These are phyloP conservation scores for Shiraia sp. DNA, from an alignment of 2,329 filamentous ascomycete genomes.

Conservation along the genomic window DNA sequence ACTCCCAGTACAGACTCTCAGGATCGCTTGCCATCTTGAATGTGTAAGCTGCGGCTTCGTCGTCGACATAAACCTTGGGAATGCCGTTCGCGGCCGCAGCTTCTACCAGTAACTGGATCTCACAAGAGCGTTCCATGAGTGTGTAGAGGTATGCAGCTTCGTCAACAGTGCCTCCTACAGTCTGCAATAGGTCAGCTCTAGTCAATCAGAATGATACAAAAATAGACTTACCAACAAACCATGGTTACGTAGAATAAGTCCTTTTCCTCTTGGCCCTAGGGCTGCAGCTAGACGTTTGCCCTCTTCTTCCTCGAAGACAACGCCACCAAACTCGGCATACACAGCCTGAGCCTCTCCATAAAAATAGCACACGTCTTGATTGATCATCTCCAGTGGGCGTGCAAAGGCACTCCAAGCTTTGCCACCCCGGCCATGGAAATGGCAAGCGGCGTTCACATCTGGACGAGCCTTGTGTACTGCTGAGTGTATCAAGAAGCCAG, in stretches of 20 bases:
- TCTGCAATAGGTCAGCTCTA: conserved; percentile 39
- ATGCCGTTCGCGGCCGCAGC: conserved; percentile 62
- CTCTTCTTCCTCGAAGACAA: conserved; percentile 67
- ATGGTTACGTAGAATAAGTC: conserved; percentile 70
- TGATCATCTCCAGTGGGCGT: conserved; percentile 69
- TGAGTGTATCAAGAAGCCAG: conserved; percentile 71
- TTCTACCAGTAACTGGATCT: conserved; percentile 69
- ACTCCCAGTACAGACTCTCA: conserved; percentile 56
- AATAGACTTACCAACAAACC: conserved; percentile 58
- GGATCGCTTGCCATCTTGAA: conserved; percentile 54
- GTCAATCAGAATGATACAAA: neutral
- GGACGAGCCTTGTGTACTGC: conserved; percentile 68
- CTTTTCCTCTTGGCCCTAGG: conserved; percentile 65
- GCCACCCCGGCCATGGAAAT: conserved; percentile 68
- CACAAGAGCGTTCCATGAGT: conserved; percentile 69
- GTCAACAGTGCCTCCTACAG: conserved; percentile 72
- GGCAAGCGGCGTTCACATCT: conserved; percentile 69
- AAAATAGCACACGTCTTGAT: conserved; percentile 68
- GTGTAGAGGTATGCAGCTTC: conserved; percentile 74
- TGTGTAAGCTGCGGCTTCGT: conserved; percentile 60
- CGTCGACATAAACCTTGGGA: conserved; percentile 58
- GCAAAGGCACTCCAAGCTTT: conserved; percentile 71
- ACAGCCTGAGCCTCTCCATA: conserved; percentile 66
- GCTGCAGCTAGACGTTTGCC: conserved; percentile 66
- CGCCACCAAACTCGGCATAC: conserved; percentile 66